phyloP scores from a whole-genome alignment of 108 stramenopile genomes.

The Parietichytrium sp. region DNA sequence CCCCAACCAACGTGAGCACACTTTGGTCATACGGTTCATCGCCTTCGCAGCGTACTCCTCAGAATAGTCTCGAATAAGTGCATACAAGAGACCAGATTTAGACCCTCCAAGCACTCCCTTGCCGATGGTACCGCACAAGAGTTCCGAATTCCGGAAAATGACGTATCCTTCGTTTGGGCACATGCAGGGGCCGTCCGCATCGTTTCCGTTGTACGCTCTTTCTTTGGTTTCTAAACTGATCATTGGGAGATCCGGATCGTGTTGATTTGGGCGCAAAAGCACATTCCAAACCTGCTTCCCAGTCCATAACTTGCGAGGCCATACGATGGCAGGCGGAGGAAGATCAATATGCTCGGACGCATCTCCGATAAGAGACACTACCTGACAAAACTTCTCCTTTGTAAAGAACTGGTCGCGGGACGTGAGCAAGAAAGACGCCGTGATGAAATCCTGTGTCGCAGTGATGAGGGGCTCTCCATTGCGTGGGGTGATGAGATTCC shows the following conservation, averaged over 20 bases:
- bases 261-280: constrained; percentile 77
- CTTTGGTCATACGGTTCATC: constrained; percentile 91
- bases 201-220: constrained; percentile 72
- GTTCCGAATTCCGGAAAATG: constrained; percentile 81
- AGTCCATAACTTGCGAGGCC: constrained; percentile 89
- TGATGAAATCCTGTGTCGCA: constrained; percentile 93
- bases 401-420: constrained; percentile 90
- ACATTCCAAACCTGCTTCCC: constrained; percentile 89
- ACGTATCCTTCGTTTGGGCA: constrained; percentile 95
- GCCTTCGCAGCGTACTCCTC: constrained; percentile 68
- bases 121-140: constrained; percentile 86
- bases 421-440: constrained; percentile 86
- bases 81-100: constrained; percentile 89
- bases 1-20: constrained; percentile 85
- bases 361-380: constrained; percentile 85
- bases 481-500: constrained; percentile 90
- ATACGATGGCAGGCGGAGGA: constrained; percentile 83
- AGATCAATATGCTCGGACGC: constrained; percentile 85
- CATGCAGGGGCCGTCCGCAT: constrained; percentile 51
- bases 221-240: constrained; percentile 87
- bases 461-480: constrained; percentile 97
- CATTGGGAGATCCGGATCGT: background rate
- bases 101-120: constrained; percentile 94
- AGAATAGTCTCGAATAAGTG: constrained; percentile 80
- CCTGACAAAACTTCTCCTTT: constrained; percentile 75